phyloP scores from a whole-genome alignment of 1,139 yeast genomes.

The Suhomyces panamericanus region DNA sequence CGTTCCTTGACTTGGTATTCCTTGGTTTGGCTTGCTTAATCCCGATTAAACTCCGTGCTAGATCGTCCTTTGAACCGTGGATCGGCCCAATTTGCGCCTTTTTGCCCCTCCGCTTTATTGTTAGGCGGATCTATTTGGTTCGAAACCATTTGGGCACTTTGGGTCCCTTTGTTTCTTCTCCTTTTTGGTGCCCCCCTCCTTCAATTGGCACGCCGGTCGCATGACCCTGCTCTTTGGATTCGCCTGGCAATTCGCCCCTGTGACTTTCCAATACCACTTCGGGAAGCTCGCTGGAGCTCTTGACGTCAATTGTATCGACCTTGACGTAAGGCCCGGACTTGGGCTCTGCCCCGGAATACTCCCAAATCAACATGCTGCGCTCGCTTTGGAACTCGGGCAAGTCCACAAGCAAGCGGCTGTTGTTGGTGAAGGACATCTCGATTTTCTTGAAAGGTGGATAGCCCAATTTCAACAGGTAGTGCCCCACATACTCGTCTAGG shows the following conservation, averaged over 20 bases:
- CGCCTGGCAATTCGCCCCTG: slow-evolving; percentile 30
- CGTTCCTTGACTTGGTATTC: no score
- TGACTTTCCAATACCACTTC: slow-evolving; percentile 39
- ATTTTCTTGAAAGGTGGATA: slow-evolving; percentile 48
- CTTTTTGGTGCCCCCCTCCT: background rate
- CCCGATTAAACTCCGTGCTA: no score
- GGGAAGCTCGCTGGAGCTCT: slow-evolving; percentile 37
- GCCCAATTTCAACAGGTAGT: slow-evolving; percentile 37
- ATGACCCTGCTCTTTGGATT: slow-evolving; percentile 2
- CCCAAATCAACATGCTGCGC: slow-evolving; percentile 41
- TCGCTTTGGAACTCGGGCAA: slow-evolving; percentile 36
- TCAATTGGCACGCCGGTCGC: background rate
- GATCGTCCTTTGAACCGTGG: no score
- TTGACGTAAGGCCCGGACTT: slow-evolving; percentile 28
- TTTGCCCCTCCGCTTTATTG: background rate
- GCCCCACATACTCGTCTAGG: slow-evolving; percentile 36
- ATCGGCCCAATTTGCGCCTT: background rate
- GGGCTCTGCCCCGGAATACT: slow-evolving; percentile 17
- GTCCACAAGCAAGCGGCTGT: slow-evolving; percentile 33
- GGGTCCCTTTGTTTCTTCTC: slow-evolving; percentile 3
- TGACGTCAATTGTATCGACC: slow-evolving; percentile 20
- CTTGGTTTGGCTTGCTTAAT: no score
- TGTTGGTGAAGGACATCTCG: slow-evolving; percentile 30
- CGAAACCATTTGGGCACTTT: slow-evolving; percentile 27
- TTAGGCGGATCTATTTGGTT: slow-evolving; percentile 5